These are phyloP conservation scores for Pichia occidentalis DNA, from an alignment of 805 yeast species.

Conservation along the genomic window DNA sequence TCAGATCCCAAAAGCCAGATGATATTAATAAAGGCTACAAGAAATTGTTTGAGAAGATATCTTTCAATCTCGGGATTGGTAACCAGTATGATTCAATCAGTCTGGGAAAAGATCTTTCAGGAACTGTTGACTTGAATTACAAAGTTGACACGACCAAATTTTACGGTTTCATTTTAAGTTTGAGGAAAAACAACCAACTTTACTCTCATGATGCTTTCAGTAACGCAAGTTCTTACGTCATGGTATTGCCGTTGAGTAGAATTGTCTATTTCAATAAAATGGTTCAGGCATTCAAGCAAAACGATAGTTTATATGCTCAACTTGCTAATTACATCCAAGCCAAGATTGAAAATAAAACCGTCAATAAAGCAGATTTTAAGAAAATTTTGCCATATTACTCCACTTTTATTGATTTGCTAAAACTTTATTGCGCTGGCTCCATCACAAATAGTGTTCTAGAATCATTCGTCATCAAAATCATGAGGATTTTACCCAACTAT, in stretches of 20 bases:
- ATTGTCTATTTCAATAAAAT: constrained; percentile 30
- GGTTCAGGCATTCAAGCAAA: constrained; percentile 24
- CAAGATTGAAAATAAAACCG: constrained; percentile 7
- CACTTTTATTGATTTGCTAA: constrained; percentile 40
- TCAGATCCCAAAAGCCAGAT: constrained; percentile 18
- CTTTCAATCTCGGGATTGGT: constrained; percentile 19
- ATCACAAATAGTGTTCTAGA: constrained; percentile 40
- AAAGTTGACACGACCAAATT: constrained; percentile 24
- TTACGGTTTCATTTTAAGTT: constrained; percentile 42
- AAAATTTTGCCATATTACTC: constrained; percentile 28
- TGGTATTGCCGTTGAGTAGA: constrained; percentile 37
- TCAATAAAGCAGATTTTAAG: background rate
- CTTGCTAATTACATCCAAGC: constrained; percentile 23
- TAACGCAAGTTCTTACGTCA: constrained; percentile 34
- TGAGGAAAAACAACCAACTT: constrained; percentile 41
- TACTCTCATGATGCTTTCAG: constrained; percentile 22
- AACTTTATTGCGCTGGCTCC: constrained; percentile 52
- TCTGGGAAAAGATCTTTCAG: constrained; percentile 24
- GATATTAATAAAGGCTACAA: constrained; percentile 25
- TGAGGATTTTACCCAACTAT: constrained; percentile 28
- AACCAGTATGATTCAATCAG: constrained; percentile 25
- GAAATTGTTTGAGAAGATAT: constrained; percentile 16
- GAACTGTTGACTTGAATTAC: constrained; percentile 16
- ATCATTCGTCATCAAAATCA: constrained; percentile 40
- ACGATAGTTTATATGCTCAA: constrained; percentile 20